A percentile compares a stretch with the other conserved stretches of the same genome.
Evolutionary conservation across 2,329 filamentous ascomycete genomes (phyloP).

Genomic region (Fusarium circinatum): DNA sequence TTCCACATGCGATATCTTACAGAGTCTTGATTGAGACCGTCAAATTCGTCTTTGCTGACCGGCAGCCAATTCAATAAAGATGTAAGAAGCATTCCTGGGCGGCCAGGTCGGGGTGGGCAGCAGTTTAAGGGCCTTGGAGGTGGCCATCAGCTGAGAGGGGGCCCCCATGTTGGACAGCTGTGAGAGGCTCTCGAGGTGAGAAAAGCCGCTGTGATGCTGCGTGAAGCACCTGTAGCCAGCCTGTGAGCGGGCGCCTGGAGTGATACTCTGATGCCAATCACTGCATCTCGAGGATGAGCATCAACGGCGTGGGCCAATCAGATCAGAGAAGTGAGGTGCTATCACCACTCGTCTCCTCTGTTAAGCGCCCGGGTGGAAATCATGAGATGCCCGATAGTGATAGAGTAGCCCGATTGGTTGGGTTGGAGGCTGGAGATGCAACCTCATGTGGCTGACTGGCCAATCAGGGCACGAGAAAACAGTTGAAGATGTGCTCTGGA

Average conservation of each 20-base stretch:
- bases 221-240: constrained; percentile 20
- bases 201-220: constrained; percentile 30
- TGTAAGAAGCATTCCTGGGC: constrained; percentile 4
- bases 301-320: constrained; percentile 42
- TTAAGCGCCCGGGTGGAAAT: constrained; percentile 49
- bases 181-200: constrained; percentile 29
- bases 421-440: constrained; percentile 25
- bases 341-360: constrained; percentile 32
- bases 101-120: constrained; percentile 37
- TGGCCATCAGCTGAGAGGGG: constrained; percentile 24
- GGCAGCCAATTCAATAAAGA: constrained; percentile 21
- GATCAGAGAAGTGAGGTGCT: constrained; percentile 20
- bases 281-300: constrained; percentile 21
- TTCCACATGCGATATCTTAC: constrained; percentile 28
- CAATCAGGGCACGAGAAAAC: constrained; percentile 38
- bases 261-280: constrained; percentile 30
- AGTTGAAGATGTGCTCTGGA: constrained; percentile 32
- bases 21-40: constrained; percentile 1
- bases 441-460: constrained; percentile 20
- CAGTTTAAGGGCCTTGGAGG: constrained; percentile 44
- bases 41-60: constrained; percentile 26
- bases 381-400: constrained; percentile 29
- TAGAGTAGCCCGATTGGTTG: constrained; percentile 43
- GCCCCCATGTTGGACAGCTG: constrained; percentile 17
- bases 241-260: constrained; percentile 38